Evolutionary conservation across 306 rosid genomes (phyloP), one percentile per base, ranked within the genome.

Genomic region (Cucumis melo): DNA sequence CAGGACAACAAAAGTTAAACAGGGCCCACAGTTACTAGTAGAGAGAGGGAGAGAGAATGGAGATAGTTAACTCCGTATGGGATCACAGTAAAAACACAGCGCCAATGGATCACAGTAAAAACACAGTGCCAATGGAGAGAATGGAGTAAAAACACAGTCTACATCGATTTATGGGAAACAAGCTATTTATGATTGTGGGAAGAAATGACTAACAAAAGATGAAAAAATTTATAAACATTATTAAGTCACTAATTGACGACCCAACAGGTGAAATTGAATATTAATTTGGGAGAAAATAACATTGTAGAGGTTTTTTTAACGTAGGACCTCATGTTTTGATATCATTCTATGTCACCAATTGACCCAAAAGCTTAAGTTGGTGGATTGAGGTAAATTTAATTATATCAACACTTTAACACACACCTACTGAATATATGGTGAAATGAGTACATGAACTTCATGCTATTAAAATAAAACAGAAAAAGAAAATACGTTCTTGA

Each of bases 11-110:
- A 75, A 93, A 91, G 84, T 86, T 86, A 81, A 93, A 93, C 84
- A 91, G 85, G 56, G 98, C 98, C 98, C 98, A 93, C 83, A 93
- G 29, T 72, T 93, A 97, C 97, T 91, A 86, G 42, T 71, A 50
- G n/a, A 77, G 80, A n/a, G n/a, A 23, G 16, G 23, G 56, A 71
- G 21, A 46, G 19, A 46, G 58, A 7, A 29, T 27, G 75, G 23
- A 71, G 39, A 48, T 42, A 20, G 74, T 71, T 27, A 71, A 46
- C 7, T 19, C 50, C 24, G 29, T 8, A 39, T 39, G 73, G 51
- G 23, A 10, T 46, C 58, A 4, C 8, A 39, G 14, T 38, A 68
- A 68, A 68, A 42, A 36, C 8, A 32, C 44, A 64, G 48, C 44
- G 9, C 48, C 72, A 2, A 36, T 64, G 24, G 14, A 64, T 42